phyloP scores from a whole-genome alignment of 2,329 filamentous ascomycete species.

The Chaetomiaceae sp. region DNA sequence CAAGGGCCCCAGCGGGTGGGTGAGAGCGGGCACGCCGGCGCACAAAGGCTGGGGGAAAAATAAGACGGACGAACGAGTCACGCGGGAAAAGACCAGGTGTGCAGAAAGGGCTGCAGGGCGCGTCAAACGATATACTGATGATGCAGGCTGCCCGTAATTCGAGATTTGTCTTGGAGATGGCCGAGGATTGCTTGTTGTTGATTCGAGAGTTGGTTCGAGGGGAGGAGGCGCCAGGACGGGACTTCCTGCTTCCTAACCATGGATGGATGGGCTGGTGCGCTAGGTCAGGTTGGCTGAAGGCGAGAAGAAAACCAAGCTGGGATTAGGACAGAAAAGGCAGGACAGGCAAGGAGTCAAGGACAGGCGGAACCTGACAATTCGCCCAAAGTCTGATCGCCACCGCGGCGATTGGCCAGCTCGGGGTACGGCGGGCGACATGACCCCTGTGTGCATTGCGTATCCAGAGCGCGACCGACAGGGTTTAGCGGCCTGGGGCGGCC shows the following conservation, averaged over 20 bases:
- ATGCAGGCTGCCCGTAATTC: slow-evolving; percentile 17
- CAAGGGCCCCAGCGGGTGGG: background rate
- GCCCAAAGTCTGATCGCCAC: slow-evolving; percentile 35
- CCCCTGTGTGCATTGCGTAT: slow-evolving; percentile 18
- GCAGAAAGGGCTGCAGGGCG: slow-evolving; percentile 5
- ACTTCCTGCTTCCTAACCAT: background rate
- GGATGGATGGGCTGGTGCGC: slow-evolving; percentile 12
- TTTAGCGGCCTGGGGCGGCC: slow-evolving; percentile 11
- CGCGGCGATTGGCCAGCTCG: slow-evolving; percentile 32
- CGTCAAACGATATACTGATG: slow-evolving; percentile 13
- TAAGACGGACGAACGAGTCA: slow-evolving; percentile 7
- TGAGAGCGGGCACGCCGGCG: slow-evolving; percentile 7
- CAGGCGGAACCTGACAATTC: slow-evolving; percentile 24
- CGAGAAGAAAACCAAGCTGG: slow-evolving; percentile 14
- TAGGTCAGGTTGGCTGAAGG: slow-evolving; percentile 19
- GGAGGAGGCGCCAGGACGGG: slow-evolving; percentile 14
- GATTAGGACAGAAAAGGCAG: background rate
- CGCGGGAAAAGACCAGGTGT: slow-evolving; percentile 7
- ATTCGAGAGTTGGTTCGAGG: slow-evolving; percentile 12
- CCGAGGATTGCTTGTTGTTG: slow-evolving; percentile 14
- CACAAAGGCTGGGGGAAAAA: slow-evolving; percentile 13
- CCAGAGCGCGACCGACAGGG: slow-evolving; percentile 16
- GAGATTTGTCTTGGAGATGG: slow-evolving; percentile 20
- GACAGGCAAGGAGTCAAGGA: too few species aligned
- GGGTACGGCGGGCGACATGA: slow-evolving; percentile 20